Conservation (phyloP, 192 early-diverging fungal genomes). For the Coemansia sp. region DNA sequence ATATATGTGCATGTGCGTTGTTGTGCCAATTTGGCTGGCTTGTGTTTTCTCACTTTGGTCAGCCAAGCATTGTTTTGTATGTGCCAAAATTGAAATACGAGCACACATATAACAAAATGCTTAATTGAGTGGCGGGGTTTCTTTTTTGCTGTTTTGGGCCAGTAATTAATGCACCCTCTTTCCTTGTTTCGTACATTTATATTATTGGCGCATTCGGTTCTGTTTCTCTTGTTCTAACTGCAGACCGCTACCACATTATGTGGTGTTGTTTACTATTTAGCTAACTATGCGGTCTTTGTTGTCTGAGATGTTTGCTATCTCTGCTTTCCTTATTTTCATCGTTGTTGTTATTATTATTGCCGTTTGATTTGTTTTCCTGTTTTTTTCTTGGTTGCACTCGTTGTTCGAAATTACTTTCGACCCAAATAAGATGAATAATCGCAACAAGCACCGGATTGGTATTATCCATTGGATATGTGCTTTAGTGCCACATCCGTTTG, state of each 20-base stretch:
- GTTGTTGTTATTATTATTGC: too few species aligned
- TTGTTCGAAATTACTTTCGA: neutral
- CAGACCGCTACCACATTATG: neutral
- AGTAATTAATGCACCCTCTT: neutral
- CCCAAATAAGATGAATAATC: neutral
- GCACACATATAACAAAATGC: neutral
- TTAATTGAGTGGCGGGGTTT: neutral
- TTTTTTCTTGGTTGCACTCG: neutral
- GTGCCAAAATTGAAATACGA: constrained; percentile 8
- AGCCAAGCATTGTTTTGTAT: constrained; percentile 1
- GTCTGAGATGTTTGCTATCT: neutral
- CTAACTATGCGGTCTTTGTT: neutral
- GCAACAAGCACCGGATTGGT: neutral
- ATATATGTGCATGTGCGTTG: neutral
- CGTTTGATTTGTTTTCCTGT: neutral
- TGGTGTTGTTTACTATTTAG: neutral
- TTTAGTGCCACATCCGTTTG: neutral
- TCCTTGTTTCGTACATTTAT: neutral
- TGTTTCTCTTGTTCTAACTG: neutral
- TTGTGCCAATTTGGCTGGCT: neutral
- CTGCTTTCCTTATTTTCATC: neutral
- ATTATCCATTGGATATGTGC: neutral
- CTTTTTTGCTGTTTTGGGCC: neutral
- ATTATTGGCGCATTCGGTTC: neutral
- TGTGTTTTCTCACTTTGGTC: constrained; percentile 1